Evolutionary conservation across 257 asterid genomes (phyloP), one percentile per base, ranked within the genome.

Genomic region (Vinca minor): DNA sequence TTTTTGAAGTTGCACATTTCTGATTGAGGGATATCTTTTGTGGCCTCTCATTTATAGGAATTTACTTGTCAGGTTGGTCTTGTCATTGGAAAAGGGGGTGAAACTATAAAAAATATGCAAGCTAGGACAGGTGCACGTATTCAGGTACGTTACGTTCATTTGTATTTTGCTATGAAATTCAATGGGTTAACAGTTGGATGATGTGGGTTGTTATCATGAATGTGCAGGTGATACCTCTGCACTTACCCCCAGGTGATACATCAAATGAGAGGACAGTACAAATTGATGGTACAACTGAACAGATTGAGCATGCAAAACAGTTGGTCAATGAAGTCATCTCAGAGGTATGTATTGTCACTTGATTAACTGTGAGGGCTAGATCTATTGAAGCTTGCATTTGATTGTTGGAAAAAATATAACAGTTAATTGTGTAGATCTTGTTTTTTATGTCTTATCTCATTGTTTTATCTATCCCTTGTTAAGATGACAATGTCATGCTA

Each of bases 71-170:
- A 91, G 97, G 98, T 91, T 55, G 98, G 98, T 31, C 98, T 91
- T 75, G 96, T 91, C 44, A 91, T 91, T 77, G 98, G 98, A 26
- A 91, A 91, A 81, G 96, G 98, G 38, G 98, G 98, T 21, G 98
- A 91, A 78, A 88, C 96, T 71, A 88, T 91, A 64, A 91, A 85
- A 69, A 86, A 60, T 68, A 91, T 91, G 96, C 98, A 91, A 82
- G 88, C 90, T 10, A 78, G 57, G 11, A 68, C 96, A 11, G 98
- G 98, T 36, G 98, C 98, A 54, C 94, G 95, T 14, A 83, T 91
- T 69, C 98, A 88, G 94, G 96, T 86, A 49, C 18, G 49, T 8
- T 61, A 45, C 26, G 12, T 67, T n/a, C 10, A n/a, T 13, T 18
- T 14, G 15, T 29, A 31, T 32, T 2, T 31, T 3, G 8, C 13